These are phyloP conservation scores for Kitagawia praeruptora DNA, from an alignment of 129 eudicot genomes.

Conservation along the genomic window DNA sequence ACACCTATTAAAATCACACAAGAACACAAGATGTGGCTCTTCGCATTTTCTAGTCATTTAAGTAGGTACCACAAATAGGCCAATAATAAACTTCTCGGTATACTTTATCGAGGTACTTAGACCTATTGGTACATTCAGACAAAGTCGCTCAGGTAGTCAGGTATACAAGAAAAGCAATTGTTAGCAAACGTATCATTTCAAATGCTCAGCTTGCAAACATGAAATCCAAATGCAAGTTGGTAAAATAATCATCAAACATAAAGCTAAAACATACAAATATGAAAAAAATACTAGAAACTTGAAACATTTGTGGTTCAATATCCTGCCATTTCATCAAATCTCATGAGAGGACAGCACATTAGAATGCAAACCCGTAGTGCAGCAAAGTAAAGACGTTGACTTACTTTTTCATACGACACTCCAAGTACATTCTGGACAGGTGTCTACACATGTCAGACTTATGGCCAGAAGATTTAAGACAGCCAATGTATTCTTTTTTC, in stretches of 20 bases:
- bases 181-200: not conserved
- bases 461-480: constrained; percentile 78
- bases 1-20: not conserved
- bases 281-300: not conserved
- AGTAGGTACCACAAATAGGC: not conserved
- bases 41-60: not conserved
- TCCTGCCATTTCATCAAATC: not conserved
- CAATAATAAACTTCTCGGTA: not conserved
- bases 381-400: constrained; percentile 18
- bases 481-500: constrained; percentile 68
- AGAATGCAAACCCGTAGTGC: not conserved
- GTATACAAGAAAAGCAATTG: not conserved
- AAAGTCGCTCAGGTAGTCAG: not conserved
- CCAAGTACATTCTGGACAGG: constrained; percentile 69
- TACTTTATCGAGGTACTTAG: not conserved
- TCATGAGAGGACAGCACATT: not conserved
- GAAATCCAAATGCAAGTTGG: not conserved
- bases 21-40: not conserved
- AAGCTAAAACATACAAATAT: not conserved
- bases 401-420: constrained; percentile 91
- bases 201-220: not conserved
- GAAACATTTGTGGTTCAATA: not conserved
- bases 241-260: not conserved
- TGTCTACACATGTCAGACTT: constrained; percentile 75
- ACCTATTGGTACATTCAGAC: not conserved